Evolutionary conservation across 169 alveolate genomes (phyloP), one percentile per base, ranked within the genome.

Genomic region (Plasmodium vivax): DNA sequence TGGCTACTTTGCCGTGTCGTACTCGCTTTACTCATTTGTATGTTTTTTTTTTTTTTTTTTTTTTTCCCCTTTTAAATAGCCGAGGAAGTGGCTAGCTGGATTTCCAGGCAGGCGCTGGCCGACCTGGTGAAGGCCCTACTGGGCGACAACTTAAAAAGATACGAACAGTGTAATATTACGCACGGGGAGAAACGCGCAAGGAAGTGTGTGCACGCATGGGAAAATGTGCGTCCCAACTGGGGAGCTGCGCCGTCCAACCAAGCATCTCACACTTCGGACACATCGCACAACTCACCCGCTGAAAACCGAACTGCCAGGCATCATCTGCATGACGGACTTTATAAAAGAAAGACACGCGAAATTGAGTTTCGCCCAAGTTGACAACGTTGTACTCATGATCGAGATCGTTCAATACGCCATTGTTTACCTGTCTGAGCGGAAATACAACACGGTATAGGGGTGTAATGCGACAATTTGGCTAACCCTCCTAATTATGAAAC

Each of bases 11-110:
- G 32, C 6, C 16, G 12, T 77, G 30, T 77, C 43, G 23, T 16
- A 47, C 43, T 23, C 27, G 23, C n/a, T 9, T 56, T 58, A 54
- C 82, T 56, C 56, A 83, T 83, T 83, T 41, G 45, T 83, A 27
- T 47, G 38, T 56, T 82, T 82, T 32, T 56, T 56, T 32, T 56
- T 56, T 54, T 27, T 56, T 58, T 71, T 84, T 41, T 73, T 72
- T 41, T 27, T 43, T 72, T 16, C 81, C 81, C 75, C 58, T 74
- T 43, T 34, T 32, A 45, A 79, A 14, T 51, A 87, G 93, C 93
- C 43, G 75, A 87, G 19, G 93, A 87, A 38, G 81, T 87, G 87
- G 82, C 87, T 30, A 87, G 72, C 85, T 87, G 93, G 93, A n/a
- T 87, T 23, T 87, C 93, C 43, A 87, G 93, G 23, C 93, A 87